Conservation (phyloP, 192 early-diverging fungal genomes). For the Allomyces javanicus region DNA sequence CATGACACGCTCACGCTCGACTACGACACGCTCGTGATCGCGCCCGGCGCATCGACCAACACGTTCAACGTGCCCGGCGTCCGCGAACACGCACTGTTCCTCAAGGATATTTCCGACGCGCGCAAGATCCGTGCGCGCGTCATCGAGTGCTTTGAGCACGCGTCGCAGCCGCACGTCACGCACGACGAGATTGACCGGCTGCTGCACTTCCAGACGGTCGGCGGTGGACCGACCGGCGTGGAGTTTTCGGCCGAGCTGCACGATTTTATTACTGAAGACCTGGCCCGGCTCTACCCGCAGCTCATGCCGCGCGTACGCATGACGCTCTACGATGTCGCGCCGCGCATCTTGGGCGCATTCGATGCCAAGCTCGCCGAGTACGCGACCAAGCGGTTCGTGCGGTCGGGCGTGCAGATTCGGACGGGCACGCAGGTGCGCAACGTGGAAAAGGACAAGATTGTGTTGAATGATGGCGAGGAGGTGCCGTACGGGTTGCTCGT, state of each 20-base stretch:
- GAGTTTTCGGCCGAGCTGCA: constrained; percentile 55
- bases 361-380: constrained; percentile 52
- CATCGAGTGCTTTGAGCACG: constrained; percentile 41
- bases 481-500: constrained; percentile 49
- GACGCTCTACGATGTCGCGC: constrained; percentile 61
- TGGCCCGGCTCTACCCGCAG: not conserved
- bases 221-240: constrained; percentile 69
- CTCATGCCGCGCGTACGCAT: constrained; percentile 11
- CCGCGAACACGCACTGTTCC: constrained; percentile 58
- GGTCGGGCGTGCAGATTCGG: constrained; percentile 52
- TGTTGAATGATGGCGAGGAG: constrained; percentile 25
- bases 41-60: constrained; percentile 59
- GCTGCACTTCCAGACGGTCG: constrained; percentile 69
- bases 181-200: constrained; percentile 38
- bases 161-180: constrained; percentile 41
- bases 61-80: constrained; percentile 74
- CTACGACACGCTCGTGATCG: constrained; percentile 68
- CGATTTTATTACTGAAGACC: constrained; percentile 54
- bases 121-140: constrained; percentile 55
- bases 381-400: constrained; percentile 47
- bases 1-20: constrained; percentile 22
- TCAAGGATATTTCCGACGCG: constrained; percentile 73
- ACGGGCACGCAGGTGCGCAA: constrained; percentile 38
- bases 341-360: constrained; percentile 56
- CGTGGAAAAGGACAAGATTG: constrained; percentile 31